These are phyloP conservation scores for Cyclotella cryptica DNA, from an alignment of 108 stramenopile species.

Conservation along the genomic window DNA sequence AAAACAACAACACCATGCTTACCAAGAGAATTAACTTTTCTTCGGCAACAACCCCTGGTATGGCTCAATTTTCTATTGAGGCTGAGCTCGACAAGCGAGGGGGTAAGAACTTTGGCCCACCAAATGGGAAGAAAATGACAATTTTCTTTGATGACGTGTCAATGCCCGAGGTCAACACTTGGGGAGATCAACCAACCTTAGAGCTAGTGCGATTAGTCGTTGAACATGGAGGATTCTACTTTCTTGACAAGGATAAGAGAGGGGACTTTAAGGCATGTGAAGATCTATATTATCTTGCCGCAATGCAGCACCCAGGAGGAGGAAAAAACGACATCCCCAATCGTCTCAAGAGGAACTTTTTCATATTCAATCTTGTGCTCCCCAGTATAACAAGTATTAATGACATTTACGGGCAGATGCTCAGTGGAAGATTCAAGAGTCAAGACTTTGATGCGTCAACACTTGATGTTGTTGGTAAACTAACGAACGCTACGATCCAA, in stretches of 20 bases:
- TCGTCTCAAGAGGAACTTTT: constrained; percentile 92
- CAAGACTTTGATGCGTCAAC: constrained; percentile 64
- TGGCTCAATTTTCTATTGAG: constrained; percentile 91
- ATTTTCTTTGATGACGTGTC: constrained; percentile 92
- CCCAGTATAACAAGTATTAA: constrained; percentile 92
- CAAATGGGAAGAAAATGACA: constrained; percentile 93
- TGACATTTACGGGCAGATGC: constrained; percentile 95
- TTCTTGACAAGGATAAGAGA: constrained; percentile 93
- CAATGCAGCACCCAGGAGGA: constrained; percentile 92
- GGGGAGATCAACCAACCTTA: constrained; percentile 94
- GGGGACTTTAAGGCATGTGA: constrained; percentile 93
- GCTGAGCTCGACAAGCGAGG: constrained; percentile 92
- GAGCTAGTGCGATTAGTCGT: constrained; percentile 88
- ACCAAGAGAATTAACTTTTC: constrained; percentile 91
- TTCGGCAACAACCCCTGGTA: constrained; percentile 87
- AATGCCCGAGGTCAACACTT: constrained; percentile 93
- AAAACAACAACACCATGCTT: constrained; percentile 69
- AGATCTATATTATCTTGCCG: constrained; percentile 87
- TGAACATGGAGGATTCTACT: constrained; percentile 88
- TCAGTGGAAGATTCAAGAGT: constrained; percentile 73
- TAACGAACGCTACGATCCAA: constrained; percentile 83
- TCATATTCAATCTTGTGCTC: constrained; percentile 90
- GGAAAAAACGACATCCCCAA: constrained; percentile 94
- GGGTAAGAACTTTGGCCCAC: constrained; percentile 91
- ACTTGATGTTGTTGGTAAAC: constrained; percentile 63